Base-by-base conservation (phyloP, 352 stramenopile species). In the Phytophthora constricta region DNA sequence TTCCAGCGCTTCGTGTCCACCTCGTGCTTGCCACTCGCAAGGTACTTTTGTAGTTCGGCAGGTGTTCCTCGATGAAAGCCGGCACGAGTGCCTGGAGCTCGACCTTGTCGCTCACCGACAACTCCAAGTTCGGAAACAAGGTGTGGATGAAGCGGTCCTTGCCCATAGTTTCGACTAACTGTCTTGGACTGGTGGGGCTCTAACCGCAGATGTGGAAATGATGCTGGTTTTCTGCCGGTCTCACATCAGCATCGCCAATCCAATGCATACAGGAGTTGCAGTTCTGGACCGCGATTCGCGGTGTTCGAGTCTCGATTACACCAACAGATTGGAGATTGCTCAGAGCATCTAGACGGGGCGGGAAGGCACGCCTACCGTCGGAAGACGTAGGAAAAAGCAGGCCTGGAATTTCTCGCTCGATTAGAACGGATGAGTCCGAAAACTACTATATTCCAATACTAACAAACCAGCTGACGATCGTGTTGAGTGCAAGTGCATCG, bases 1-100 rank as follows among this genome's bases (percentile, higher is more conserved):
- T 76, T 80, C 72, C 68, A 80, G 10, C 65, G 68, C 11, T 62
- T 72, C 7, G 47, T 43, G 49, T 88, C 72, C 5, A 84, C 77
- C n/a, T 71, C 37, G 3, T 62, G 60, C 10, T 46, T 60, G 11
- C 65, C 53, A 0, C 55, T 52, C 13, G 67, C 52, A 7, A 43
- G 53, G 57, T 76, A 75, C 5, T 65, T 55, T 64, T 60, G 48
- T 79, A 88, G n/a, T 74, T 72, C 3, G 51, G 67, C 0, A 79
- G 56, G 31, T 76, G 69, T 41, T 79, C 63, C 10, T 76, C 68
- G 33, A 79, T 56, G 45, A 79, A 71, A 11, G 58, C 68, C 13
- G 62, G 43, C 25, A 74, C 67, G 16, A 79, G 63, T 10, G 58
- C 39, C 48, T 76, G 62, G 26, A 79, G 58, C 48, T 79, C 62